Percentiles rank a stretch among this genome's conserved stretches.
Conservation (phyloP, 2,329 filamentous ascomycete species). For the Pseudocercospora crystallina region DNA sequence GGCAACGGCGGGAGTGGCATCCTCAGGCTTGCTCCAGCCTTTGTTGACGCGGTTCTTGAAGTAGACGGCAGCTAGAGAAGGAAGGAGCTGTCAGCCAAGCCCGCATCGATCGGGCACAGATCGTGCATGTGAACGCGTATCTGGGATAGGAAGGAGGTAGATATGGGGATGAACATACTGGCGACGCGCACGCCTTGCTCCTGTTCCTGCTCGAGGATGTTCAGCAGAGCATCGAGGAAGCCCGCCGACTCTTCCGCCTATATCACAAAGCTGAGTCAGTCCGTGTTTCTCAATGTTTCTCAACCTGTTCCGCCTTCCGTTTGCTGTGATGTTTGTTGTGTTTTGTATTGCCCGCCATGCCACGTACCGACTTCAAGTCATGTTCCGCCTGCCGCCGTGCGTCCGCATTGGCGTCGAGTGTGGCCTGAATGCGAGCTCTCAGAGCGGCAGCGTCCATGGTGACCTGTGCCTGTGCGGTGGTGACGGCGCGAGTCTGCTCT, state of each 20-base stretch:
- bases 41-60: constrained; percentile 96
- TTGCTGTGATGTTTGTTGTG: not conserved
- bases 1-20: constrained; percentile 57
- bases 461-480: constrained; percentile 1
- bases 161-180: constrained; percentile 57
- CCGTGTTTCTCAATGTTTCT: not conserved
- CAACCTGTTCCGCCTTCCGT: not conserved
- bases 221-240: constrained; percentile 86
- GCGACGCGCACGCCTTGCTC: constrained; percentile 81
- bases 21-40: constrained; percentile 79
- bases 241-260: constrained; percentile 88
- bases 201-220: constrained; percentile 86
- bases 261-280: constrained; percentile 15
- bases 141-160: constrained; percentile 11
- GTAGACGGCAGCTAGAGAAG: constrained; percentile 78
- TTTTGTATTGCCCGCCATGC: not conserved
- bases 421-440: constrained; percentile 74
- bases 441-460: constrained; percentile 72
- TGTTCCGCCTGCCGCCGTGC: constrained; percentile 74
- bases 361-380: constrained; percentile 75
- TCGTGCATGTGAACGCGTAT: constrained; percentile 10
- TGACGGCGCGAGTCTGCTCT: too few species aligned
- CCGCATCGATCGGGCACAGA: constrained; percentile 1
- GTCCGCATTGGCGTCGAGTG: constrained; percentile 72
- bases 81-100: constrained; percentile 9